These are phyloP conservation scores for Lasiosphaeria miniovina DNA, from an alignment of 495 filamentous ascomycete genomes.

Conservation along the genomic window DNA sequence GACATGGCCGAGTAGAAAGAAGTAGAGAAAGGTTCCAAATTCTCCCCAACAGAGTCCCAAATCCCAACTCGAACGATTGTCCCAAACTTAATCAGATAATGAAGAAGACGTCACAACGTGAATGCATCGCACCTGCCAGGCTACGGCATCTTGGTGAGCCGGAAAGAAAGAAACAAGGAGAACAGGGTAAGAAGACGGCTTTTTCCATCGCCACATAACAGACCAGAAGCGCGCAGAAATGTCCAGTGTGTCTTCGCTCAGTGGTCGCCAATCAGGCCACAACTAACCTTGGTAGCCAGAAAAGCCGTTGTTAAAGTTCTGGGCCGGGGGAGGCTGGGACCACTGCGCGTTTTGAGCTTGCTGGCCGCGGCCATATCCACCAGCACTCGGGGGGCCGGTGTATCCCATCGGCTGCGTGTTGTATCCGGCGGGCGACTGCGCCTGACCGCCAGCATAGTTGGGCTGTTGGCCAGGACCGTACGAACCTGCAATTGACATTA, in stretches of 20 bases:
- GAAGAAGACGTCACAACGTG: conserved; percentile 2
- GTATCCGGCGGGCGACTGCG: conserved; percentile 58
- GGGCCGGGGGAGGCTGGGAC: conserved; percentile 58
- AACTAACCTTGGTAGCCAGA: conserved; percentile 57
- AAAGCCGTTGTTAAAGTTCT: conserved; percentile 59
- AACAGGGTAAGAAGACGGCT: not conserved
- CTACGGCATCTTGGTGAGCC: not conserved
- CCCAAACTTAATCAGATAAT: conserved; percentile 17
- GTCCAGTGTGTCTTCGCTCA: conserved; percentile 2
- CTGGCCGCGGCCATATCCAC: conserved; percentile 80
- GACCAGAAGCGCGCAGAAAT: conserved; percentile 9
- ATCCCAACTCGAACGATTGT: conserved; percentile 22
- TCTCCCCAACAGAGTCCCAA: conserved; percentile 22
- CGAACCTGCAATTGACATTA: conserved; percentile 34
- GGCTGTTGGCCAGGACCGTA: conserved; percentile 53
- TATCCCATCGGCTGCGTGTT: conserved; percentile 61
- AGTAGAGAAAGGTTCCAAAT: conserved; percentile 20
- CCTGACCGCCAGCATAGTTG: conserved; percentile 50
- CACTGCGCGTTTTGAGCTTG: conserved; percentile 70
- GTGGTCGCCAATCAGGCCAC: not conserved
- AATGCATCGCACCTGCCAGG: not conserved
- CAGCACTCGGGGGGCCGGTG: conserved; percentile 65
- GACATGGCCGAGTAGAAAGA: conserved; percentile 23
- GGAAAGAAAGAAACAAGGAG: not conserved
- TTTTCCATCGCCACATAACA: conserved; percentile 11